Evolutionary conservation across 495 filamentous ascomycete genomes (phyloP).

Genomic region (Tuber umbilicatum): DNA sequence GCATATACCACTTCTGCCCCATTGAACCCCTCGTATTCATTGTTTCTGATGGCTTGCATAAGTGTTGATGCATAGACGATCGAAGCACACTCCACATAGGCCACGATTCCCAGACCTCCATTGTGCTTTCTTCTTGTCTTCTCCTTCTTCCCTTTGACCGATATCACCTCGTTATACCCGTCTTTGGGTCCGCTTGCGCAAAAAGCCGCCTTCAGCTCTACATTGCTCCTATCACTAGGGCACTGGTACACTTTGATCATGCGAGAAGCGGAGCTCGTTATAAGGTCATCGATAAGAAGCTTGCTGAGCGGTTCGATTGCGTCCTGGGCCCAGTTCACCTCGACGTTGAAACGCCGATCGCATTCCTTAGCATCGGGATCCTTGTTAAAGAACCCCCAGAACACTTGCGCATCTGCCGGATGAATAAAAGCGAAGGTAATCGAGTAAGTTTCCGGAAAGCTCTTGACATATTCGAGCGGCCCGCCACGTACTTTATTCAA

Average conservation of each 20-base stretch:
- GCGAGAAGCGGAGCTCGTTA: conserved; percentile 19
- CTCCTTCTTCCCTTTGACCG: conserved; percentile 2
- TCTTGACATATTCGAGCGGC: conserved; percentile 12
- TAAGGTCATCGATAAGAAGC: not conserved
- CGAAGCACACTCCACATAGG: conserved; percentile 8
- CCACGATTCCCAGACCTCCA: conserved; percentile 3
- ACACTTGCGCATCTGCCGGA: conserved; percentile 9
- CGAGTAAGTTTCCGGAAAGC: conserved; percentile 3
- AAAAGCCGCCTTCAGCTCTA: conserved; percentile 19
- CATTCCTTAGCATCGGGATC: conserved; percentile 16
- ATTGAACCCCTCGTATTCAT: conserved; percentile 1
- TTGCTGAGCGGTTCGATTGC: conserved; percentile 6
- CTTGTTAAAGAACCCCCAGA: conserved; percentile 23
- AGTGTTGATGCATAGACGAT: conserved; percentile 8
- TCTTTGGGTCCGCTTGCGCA: not conserved
- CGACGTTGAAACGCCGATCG: conserved; percentile 17
- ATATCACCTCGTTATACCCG: conserved; percentile 7
- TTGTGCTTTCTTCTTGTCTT: conserved; percentile 16
- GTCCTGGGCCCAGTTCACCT: conserved; percentile 17
- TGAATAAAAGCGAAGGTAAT: conserved; percentile 11
- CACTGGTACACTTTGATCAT: conserved; percentile 19
- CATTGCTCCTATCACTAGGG: not conserved
- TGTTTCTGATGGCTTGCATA: conserved; percentile 5
- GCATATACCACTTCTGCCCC: conserved; percentile 13
- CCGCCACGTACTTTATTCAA: conserved; percentile 21